Base-by-base conservation (phyloP, 148 eudicot species). In the Oxyria digyna region DNA sequence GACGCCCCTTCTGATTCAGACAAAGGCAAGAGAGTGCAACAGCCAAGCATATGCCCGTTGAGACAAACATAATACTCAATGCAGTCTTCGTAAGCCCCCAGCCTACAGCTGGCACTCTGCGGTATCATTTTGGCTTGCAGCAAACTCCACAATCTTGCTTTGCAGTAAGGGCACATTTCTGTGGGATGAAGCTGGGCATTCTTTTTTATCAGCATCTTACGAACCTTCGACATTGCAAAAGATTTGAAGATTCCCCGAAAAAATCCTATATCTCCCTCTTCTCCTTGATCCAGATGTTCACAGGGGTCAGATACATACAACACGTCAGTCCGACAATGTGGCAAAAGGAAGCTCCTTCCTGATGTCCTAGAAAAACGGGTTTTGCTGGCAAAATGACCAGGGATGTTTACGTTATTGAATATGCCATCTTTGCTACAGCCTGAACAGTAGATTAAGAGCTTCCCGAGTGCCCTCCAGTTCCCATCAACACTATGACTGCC, bases 291-390 rank as follows among this genome's bases (percentile, higher is more conserved):
- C 49, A 93, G 89, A 81, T 93, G 98, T 75, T 93, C 98, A 75
- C 98, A 93, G 37, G 98, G 98, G 72, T 93, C 96, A 54, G 98
- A 93, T 33, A 93, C 96, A 71, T 93, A 93, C 42, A 93, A 72
- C 54, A 90, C 85, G 80, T 93, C 98, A 14, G 95, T 79, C 42
- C 98, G 84, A 71, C 98, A 93, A 50, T 87, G 95, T 24, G 92
- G 97, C 72, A 84, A 74, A 76, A 93, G 81, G 78, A 93, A 93
- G 78, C 98, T 90, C 79, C 86, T 90, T 45, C 98, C 96, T 12
- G 98, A 93, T 3, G 98, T 90, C 74, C 92, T 84, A 12, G 96
- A 93, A 67, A 93, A 93, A 13, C 98, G 85, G 37, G 98, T 93
- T 67, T 83, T 82, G 69, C 86, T 79, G 42, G 81, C 91, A 80